Conservation (phyloP, 2,329 filamentous ascomycete genomes). For the Alternaria tenuissima region DNA sequence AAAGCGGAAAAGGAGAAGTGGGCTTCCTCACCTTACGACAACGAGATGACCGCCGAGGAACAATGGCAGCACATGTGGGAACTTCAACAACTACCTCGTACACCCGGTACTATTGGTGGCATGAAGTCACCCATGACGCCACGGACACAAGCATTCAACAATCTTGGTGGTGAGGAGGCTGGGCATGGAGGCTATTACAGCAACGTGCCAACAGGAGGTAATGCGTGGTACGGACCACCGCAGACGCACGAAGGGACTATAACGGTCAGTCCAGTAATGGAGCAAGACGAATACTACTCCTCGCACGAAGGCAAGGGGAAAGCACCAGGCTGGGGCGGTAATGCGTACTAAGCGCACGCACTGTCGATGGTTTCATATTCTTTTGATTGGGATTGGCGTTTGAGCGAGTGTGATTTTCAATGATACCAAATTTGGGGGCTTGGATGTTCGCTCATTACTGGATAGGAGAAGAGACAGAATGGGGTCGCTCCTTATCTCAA, state of each 20-base stretch:
- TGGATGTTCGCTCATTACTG: constrained; percentile 24
- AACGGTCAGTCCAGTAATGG: constrained; percentile 28
- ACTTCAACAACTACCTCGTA: constrained; percentile 49
- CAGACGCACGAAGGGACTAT: constrained; percentile 18
- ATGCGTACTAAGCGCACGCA: constrained; percentile 19
- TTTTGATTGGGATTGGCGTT: constrained; percentile 22
- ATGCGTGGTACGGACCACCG: constrained; percentile 22
- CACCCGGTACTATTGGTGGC: constrained; percentile 41
- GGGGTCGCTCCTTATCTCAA: neutral
- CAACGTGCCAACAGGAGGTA: constrained; percentile 12
- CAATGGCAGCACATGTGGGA: constrained; percentile 56
- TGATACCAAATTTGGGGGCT: constrained; percentile 24
- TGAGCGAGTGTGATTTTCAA: constrained; percentile 24
- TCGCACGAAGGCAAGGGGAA: constrained; percentile 31
- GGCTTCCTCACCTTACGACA: constrained; percentile 35
- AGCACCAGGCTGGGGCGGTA: constrained; percentile 8
- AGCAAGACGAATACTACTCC: constrained; percentile 34
- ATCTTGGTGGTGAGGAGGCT: constrained; percentile 32
- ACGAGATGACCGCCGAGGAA: constrained; percentile 48
- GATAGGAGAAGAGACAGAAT: neutral
- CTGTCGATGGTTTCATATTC: neutral
- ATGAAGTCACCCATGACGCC: constrained; percentile 47
- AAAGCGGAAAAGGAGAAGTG: constrained; percentile 49
- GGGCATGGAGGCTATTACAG: constrained; percentile 23
- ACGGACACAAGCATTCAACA: constrained; percentile 44